phyloP scores from a whole-genome alignment of 2,329 filamentous ascomycete genomes.

The Fusarium decemcellulare region DNA sequence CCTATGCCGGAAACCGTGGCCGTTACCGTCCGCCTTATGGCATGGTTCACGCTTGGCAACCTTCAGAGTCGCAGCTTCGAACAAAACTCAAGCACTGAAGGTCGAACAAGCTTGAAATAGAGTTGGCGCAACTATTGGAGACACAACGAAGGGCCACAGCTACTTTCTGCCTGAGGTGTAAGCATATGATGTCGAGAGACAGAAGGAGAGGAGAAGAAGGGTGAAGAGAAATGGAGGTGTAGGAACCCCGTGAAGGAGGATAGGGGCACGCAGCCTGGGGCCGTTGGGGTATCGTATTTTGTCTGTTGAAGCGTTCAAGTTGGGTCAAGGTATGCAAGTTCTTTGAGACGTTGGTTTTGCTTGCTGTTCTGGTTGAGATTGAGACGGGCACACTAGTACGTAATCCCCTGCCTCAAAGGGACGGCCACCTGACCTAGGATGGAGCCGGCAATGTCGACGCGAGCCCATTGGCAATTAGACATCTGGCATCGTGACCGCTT shows the following conservation, averaged over 20 bases:
- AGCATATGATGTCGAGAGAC: neutral
- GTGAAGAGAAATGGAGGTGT: neutral
- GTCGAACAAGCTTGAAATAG: neutral
- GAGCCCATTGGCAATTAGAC: constrained; percentile 45
- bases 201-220: neutral
- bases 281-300: constrained; percentile 11
- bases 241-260: neutral
- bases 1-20: neutral
- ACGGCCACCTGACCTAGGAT: constrained; percentile 45
- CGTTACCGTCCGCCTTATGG: neutral
- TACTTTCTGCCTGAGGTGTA: constrained; percentile 7
- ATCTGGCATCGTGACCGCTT: constrained; percentile 46
- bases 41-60: neutral
- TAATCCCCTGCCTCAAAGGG: constrained; percentile 42
- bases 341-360: constrained; percentile 19
- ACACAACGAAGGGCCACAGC: neutral
- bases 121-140: neutral
- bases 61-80: neutral
- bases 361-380: constrained; percentile 11
- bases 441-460: constrained; percentile 39
- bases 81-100: neutral
- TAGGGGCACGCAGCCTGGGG: neutral
- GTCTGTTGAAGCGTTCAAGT: constrained; percentile 15
- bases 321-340: constrained; percentile 20
- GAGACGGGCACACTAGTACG: constrained; percentile 43